A percentile compares a stretch with the other conserved stretches of the same genome.
These are phyloP conservation scores for Fusarium veterinarium DNA, from an alignment of 2,329 filamentous ascomycete species.

Conservation along the genomic window DNA sequence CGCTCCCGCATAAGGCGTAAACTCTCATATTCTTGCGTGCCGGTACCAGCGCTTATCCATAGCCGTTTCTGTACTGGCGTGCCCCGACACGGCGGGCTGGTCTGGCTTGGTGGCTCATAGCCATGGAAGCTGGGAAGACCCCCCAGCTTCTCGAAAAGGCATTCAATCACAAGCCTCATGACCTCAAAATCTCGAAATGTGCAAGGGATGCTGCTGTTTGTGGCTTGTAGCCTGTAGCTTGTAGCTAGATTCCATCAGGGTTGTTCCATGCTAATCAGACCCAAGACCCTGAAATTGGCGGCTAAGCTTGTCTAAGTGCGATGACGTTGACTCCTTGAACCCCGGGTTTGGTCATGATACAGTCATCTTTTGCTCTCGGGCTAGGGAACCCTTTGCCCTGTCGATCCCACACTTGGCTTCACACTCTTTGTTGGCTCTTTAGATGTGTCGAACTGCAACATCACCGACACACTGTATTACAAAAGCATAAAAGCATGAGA, in stretches of 20 bases:
- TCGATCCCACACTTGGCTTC: neutral
- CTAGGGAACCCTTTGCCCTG: neutral
- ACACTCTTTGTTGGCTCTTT: neutral
- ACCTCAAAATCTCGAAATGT: neutral
- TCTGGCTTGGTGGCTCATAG: constrained; percentile 5
- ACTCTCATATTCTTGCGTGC: constrained; percentile 1
- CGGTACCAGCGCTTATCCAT: neutral
- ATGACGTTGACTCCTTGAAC: constrained; percentile 29
- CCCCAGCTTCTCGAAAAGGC: neutral
- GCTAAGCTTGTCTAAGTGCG: constrained; percentile 13
- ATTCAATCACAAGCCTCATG: constrained; percentile 6
- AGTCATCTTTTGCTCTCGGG: neutral
- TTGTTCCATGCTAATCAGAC: constrained; percentile 6
- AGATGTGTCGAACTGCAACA: neutral
- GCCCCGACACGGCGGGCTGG: constrained; percentile 8
- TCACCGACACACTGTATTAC: neutral
- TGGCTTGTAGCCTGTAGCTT: neutral
- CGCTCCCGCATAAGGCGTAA: constrained; percentile 6
- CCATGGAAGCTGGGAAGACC: neutral
- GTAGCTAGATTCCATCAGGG: neutral
- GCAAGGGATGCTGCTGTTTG: neutral
- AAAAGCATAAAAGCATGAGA: neutral
- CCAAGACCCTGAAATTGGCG: constrained; percentile 26
- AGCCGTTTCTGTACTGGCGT: constrained; percentile 31
- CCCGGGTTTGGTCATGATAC: constrained; percentile 4